phyloP scores from a whole-genome alignment of 495 filamentous ascomycete species.

The Podospora pseudocomata region DNA sequence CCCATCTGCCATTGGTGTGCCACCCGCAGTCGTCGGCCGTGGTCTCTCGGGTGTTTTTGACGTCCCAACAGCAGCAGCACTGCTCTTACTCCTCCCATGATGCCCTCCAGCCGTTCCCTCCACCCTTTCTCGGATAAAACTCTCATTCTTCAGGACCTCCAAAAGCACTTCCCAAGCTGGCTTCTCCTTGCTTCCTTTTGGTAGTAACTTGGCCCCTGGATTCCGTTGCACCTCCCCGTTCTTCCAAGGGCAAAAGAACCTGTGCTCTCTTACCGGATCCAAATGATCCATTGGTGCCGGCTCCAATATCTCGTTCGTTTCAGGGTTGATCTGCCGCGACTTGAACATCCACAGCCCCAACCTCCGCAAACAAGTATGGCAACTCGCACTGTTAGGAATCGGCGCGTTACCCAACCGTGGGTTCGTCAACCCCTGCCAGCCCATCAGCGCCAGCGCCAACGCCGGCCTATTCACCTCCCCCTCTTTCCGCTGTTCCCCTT shows the following conservation, averaged over 20 bases:
- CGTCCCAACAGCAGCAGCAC: constrained; percentile 13
- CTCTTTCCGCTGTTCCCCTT: constrained; percentile 10
- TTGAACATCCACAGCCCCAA: constrained; percentile 95
- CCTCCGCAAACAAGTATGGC: constrained; percentile 79
- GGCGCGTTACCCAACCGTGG: constrained; percentile 45
- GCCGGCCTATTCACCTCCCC: constrained; percentile 57
- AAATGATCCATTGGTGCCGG: constrained; percentile 60
- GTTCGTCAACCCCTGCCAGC: constrained; percentile 74
- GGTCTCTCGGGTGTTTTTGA: constrained; percentile 20
- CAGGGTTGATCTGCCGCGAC: constrained; percentile 48
- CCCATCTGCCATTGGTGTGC: constrained; percentile 14
- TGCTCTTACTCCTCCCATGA: constrained; percentile 29
- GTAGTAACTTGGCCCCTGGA: constrained; percentile 30
- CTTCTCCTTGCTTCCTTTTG: constrained; percentile 26
- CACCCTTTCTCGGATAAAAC: constrained; percentile 35
- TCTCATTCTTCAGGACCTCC: constrained; percentile 43
- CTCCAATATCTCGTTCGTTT: constrained; percentile 47
- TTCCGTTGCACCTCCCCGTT: constrained; percentile 56
- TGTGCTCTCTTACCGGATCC: constrained; percentile 65
- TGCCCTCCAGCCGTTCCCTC: neutral
- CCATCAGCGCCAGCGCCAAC: constrained; percentile 72
- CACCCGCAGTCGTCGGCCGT: constrained; percentile 18
- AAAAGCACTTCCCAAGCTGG: constrained; percentile 46
- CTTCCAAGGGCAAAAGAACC: constrained; percentile 81
- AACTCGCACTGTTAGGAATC: constrained; percentile 66